phyloP scores from a whole-genome alignment of 768 basidiomycete genomes.

The Suillus subaureus region DNA sequence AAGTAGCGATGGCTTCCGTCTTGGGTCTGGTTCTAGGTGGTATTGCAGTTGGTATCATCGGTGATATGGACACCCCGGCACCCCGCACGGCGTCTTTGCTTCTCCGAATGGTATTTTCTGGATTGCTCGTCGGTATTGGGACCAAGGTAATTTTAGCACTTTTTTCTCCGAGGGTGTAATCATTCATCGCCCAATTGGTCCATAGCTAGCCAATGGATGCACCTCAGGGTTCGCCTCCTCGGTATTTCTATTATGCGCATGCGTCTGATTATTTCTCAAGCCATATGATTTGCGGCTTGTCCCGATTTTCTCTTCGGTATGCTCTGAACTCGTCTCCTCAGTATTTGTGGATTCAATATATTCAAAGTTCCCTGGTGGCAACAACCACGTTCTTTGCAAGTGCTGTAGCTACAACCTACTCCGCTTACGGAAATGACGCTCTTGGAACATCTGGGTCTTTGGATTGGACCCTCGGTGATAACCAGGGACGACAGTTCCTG shows the following conservation, averaged over 20 bases:
- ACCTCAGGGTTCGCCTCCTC: slow-evolving; percentile 54
- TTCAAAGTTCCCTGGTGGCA: slow-evolving; percentile 52
- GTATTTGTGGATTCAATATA: slow-evolving; percentile 9
- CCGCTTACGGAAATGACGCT: slow-evolving; percentile 35
- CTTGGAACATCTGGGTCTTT: slow-evolving; percentile 32
- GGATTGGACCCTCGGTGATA: slow-evolving; percentile 44
- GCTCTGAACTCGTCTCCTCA: slow-evolving; percentile 14
- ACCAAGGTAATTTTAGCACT: slow-evolving; percentile 46
- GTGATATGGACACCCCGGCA: slow-evolving; percentile 33
- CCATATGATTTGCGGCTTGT: slow-evolving; percentile 66
- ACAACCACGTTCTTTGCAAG: slow-evolving; percentile 55
- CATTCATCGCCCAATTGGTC: not conserved
- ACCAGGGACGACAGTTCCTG: slow-evolving; percentile 33
- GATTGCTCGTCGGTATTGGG: slow-evolving; percentile 59
- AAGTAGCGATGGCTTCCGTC: slow-evolving; percentile 44
- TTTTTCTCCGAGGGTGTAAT: not conserved
- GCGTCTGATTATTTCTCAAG: slow-evolving; percentile 30
- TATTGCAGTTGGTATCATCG: slow-evolving; percentile 39
- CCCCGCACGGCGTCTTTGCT: slow-evolving; percentile 27
- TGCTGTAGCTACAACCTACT: slow-evolving; percentile 46
- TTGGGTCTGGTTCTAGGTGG: slow-evolving; percentile 55
- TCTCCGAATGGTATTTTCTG: slow-evolving; percentile 43
- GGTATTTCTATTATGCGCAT: not conserved
- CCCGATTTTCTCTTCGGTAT: slow-evolving; percentile 57
- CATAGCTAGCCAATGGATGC: slow-evolving; percentile 60